Evolutionary conservation across 2,329 filamentous ascomycete genomes (phyloP).

Genomic region (Mycogone perniciosa): DNA sequence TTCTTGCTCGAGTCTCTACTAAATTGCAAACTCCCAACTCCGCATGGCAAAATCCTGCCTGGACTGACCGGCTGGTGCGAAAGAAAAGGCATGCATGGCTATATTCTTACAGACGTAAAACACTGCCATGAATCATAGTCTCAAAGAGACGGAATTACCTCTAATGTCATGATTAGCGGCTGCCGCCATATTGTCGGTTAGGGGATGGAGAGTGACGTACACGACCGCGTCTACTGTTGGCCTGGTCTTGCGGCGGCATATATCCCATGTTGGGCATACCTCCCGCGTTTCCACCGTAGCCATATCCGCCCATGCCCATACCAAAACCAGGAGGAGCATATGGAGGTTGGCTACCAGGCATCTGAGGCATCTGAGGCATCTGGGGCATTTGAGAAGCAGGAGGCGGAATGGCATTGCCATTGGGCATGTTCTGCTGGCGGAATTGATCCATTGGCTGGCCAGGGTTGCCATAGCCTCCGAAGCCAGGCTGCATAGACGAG

Average conservation of each 20-base stretch:
- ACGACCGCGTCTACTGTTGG: slow-evolving; percentile 51
- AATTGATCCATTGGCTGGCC: slow-evolving; percentile 50
- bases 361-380: slow-evolving; percentile 20
- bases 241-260: slow-evolving; percentile 46
- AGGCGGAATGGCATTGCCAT: slow-evolving; percentile 46
- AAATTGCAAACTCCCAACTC: slow-evolving; percentile 13
- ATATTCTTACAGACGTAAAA: not conserved
- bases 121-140: slow-evolving; percentile 1
- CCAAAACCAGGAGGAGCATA: slow-evolving; percentile 45
- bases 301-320: slow-evolving; percentile 40
- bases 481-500: slow-evolving; percentile 49
- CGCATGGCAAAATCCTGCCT: slow-evolving; percentile 5
- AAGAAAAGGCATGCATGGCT: slow-evolving; percentile 2
- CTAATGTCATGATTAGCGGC: slow-evolving; percentile 22
- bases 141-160: slow-evolving; percentile 20
- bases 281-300: slow-evolving; percentile 41
- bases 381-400: slow-evolving; percentile 18
- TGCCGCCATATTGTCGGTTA: slow-evolving; percentile 13
- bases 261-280: slow-evolving; percentile 46
- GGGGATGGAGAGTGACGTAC: slow-evolving; percentile 35
- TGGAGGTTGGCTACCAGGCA: slow-evolving; percentile 36
- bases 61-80: slow-evolving; percentile 3
- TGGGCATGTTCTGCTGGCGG: slow-evolving; percentile 44
- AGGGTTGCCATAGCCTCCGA: slow-evolving; percentile 44
- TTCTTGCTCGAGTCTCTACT: slow-evolving; percentile 11